Evolutionary conservation across 805 yeast genomes (phyloP).

Genomic region (Sungouiozyma ichnusensis): DNA sequence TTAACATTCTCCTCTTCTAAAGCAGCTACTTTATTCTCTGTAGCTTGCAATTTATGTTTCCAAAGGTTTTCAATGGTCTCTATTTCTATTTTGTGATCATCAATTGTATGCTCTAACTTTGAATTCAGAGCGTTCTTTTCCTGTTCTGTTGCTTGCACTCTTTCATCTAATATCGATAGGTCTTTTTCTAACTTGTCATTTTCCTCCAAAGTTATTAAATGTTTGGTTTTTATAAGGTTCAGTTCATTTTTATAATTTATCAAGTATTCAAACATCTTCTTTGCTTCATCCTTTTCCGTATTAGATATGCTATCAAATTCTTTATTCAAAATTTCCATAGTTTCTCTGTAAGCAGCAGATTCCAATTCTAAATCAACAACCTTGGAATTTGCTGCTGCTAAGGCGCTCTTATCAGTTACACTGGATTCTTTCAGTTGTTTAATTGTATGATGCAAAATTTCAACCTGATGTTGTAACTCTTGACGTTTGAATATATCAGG

Average conservation of each 20-base stretch:
- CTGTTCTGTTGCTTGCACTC: constrained; percentile 35
- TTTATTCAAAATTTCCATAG: constrained; percentile 17
- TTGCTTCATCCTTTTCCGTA: constrained; percentile 19
- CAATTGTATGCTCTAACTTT: not conserved
- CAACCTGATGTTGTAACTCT: not conserved
- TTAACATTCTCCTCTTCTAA: constrained; percentile 28
- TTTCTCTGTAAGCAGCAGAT: constrained; percentile 22
- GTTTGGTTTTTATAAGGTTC: constrained; percentile 3
- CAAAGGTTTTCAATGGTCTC: not conserved
- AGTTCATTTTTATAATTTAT: not conserved
- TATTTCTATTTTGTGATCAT: not conserved
- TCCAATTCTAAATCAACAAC: constrained; percentile 18
- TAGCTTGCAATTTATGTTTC: not conserved
- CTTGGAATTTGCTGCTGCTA: constrained; percentile 1
- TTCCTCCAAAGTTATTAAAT: not conserved
- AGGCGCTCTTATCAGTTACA: not conserved
- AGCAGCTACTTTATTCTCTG: not conserved
- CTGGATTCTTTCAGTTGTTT: not conserved
- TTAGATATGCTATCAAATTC: constrained; percentile 22
- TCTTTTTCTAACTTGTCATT: not conserved
- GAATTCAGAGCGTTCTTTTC: constrained; percentile 50
- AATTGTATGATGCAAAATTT: not conserved
- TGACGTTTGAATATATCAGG: not conserved
- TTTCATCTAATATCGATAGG: constrained; percentile 7
- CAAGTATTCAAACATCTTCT: constrained; percentile 3